Conservation (phyloP, 306 rosid genomes). For the Cucumis sativus region Cucumber_9930_V3 NC_026657.2:1750501-1751000, state of each 20-base stretch:
- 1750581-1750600: neutral
- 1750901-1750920: neutral
- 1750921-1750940: slow-evolving; percentile 1
- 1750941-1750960: neutral
- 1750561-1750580: neutral
- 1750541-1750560: neutral
- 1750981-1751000: too few species aligned
- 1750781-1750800: neutral
- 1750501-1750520: neutral
- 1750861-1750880: neutral
- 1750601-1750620: neutral
- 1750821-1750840: neutral
- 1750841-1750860: neutral
- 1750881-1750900: neutral
- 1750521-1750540: neutral
- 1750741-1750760: neutral
- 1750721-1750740: neutral
- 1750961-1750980: neutral
- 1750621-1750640: neutral
- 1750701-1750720: neutral
- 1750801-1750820: too few species aligned
- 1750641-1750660: neutral
- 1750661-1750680: neutral
- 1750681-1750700: neutral
- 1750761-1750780: neutral